phyloP scores from a whole-genome alignment of 805 yeast species.

The Blastobotrys chiropterorum region DNA sequence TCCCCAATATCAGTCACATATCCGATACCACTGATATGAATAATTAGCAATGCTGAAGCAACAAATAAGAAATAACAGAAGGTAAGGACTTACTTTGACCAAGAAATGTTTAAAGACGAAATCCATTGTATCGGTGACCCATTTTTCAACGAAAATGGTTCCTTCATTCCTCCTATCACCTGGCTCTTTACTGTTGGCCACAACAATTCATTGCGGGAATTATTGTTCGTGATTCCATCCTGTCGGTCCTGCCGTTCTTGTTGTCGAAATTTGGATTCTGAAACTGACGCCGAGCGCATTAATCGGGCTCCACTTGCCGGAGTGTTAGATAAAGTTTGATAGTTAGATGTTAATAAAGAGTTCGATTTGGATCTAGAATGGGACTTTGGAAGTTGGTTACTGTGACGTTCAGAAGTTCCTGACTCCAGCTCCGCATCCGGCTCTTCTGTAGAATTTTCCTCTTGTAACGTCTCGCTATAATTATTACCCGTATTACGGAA shows the following conservation, averaged over 20 bases:
- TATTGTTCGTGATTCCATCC: background rate
- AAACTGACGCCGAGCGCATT: background rate
- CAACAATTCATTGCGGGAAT: background rate
- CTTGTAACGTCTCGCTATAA: background rate
- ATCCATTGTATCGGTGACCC: slow-evolving; percentile 20
- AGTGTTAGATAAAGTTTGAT: background rate
- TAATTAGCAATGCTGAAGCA: background rate
- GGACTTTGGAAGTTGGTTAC: background rate
- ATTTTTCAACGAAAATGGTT: background rate
- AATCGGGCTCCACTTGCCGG: background rate
- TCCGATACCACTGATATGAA: slow-evolving; percentile 12
- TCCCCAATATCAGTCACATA: slow-evolving; percentile 7
- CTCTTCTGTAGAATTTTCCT: background rate
- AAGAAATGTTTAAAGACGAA: slow-evolving; percentile 8
- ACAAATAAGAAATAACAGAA: background rate
- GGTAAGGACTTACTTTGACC: slow-evolving; percentile 5
- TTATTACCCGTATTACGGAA: background rate
- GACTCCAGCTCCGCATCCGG: background rate
- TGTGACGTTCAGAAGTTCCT: background rate
- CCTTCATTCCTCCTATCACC: slow-evolving; percentile 1
- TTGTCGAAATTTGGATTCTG: background rate
- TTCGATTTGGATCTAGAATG: background rate
- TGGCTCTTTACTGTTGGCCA: background rate
- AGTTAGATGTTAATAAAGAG: background rate
- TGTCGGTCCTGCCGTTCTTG: background rate